These are phyloP conservation scores for Cryphonectria parasitica DNA, from an alignment of 2,329 filamentous ascomycete species.

Conservation along the genomic window DNA sequence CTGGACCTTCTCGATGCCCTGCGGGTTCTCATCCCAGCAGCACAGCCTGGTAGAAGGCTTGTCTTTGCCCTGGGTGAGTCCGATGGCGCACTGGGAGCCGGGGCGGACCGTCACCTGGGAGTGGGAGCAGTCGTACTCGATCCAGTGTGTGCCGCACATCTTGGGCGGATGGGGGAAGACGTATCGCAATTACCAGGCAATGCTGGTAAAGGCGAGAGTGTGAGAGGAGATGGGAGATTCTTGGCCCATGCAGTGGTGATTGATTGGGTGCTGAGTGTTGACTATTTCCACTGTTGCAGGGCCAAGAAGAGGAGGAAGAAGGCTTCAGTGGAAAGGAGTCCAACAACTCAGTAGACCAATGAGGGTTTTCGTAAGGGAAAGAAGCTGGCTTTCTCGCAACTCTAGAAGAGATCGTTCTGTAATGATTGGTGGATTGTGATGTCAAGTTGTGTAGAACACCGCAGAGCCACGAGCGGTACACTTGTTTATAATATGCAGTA, in stretches of 20 bases:
- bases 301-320: neutral
- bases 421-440: neutral
- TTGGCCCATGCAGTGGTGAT: neutral
- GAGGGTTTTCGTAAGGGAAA: neutral
- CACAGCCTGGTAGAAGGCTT: neutral
- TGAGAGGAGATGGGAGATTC: neutral
- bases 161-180: neutral
- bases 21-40: constrained; percentile 7
- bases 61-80: neutral
- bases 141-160: neutral
- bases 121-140: neutral
- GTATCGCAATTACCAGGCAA: too few relatives aligned
- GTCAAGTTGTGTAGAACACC: too few relatives aligned
- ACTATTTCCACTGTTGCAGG: neutral
- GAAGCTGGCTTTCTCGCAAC: neutral
- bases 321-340: neutral
- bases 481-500: neutral
- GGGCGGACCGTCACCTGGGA: neutral
- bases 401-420: neutral
- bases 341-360: neutral
- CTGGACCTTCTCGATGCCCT: neutral
- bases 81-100: neutral
- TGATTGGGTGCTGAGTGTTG: neutral
- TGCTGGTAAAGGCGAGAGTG: too few relatives aligned
- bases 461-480: neutral